These are phyloP conservation scores for Aspergillus biplanus DNA, from an alignment of 495 filamentous ascomycete genomes.

Conservation along the genomic window DNA sequence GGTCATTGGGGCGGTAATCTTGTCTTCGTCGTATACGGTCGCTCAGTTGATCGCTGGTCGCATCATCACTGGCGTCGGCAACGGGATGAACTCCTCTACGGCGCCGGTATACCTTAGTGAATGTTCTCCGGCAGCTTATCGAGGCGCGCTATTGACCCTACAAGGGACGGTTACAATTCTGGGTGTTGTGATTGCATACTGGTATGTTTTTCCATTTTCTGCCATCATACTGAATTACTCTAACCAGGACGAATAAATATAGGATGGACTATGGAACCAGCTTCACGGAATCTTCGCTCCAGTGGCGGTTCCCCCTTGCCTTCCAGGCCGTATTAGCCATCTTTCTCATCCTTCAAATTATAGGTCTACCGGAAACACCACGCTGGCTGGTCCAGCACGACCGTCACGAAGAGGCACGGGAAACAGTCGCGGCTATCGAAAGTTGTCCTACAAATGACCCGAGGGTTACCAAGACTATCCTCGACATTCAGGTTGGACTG, in stretches of 20 bases:
- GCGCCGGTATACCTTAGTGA: slow-evolving; percentile 58
- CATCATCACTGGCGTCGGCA: slow-evolving; percentile 52
- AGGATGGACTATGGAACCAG: slow-evolving; percentile 61
- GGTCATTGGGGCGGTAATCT: slow-evolving; percentile 44
- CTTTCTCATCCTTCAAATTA: slow-evolving; percentile 57
- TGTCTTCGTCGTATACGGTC: slow-evolving; percentile 49
- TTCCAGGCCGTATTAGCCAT: slow-evolving; percentile 64
- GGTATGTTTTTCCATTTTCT: slow-evolving; percentile 17
- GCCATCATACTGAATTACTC: not conserved
- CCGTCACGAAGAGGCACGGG: slow-evolving; percentile 52
- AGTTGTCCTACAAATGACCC: slow-evolving; percentile 22
- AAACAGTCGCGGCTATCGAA: slow-evolving; percentile 28
- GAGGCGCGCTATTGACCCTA: slow-evolving; percentile 62
- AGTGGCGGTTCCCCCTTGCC: slow-evolving; percentile 61
- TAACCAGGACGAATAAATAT: slow-evolving; percentile 16
- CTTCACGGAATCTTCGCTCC: slow-evolving; percentile 48
- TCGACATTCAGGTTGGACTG: slow-evolving; percentile 41
- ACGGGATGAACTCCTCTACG: slow-evolving; percentile 55
- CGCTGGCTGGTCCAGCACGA: slow-evolving; percentile 58
- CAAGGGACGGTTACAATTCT: slow-evolving; percentile 47
- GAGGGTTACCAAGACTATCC: slow-evolving; percentile 22
- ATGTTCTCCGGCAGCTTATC: slow-evolving; percentile 58
- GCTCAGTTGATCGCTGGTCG: slow-evolving; percentile 56
- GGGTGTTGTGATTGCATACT: slow-evolving; percentile 49
- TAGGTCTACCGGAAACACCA: slow-evolving; percentile 66